Evolutionary conservation across 768 basidiomycete species (phyloP), one percentile per base, ranked within the genome.

Genomic region (Lactarius indigo): DNA sequence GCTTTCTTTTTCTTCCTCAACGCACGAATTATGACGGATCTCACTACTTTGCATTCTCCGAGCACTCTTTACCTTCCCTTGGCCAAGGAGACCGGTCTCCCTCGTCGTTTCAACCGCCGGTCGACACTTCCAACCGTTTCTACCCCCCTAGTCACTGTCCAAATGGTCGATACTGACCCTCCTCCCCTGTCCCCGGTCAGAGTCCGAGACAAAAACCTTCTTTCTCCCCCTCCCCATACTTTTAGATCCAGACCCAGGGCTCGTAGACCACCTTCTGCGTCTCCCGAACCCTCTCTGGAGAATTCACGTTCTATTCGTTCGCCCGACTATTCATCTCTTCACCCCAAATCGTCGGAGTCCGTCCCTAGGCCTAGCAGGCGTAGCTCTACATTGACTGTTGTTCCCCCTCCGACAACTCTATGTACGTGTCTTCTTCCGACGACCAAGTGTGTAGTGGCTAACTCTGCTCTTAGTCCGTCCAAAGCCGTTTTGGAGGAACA

Each of bases 401-500:
- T 84, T 39, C 83, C 80, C 5, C 88, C 88, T 59, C 83, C 86
- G 63, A 88, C 88, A 18, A 85, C 86, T 57, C 78, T 90, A 57
- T 81, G 88, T 90, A 74, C 78, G 88, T 81, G 39, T 61, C 7
- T 8, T 35, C 33, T 31, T 56, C 10, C 17, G 17, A 30, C 23
- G n/a, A 6, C 17, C 39, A 3, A 30, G n/a, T 5, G 18, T 15
- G n/a, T 37, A 61, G 17, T 61, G 6, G 44, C 60, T 54, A 33
- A 33, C 33, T 37, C 47, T 17, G 39, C 17, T 37, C 37, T 10
- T 68, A 92, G 90, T 91, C 41, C 88, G 91, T n/a, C 90, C 91
- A 0, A 89, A 85, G 8, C 89, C 91, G 0, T 91, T 92, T 74
- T 92, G 91, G 91, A 82, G 89, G 37, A 87, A 85, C 69, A 90